Base-by-base conservation (phyloP, 495 filamentous ascomycete species). In the Neurospora tetrasperma region DNA sequence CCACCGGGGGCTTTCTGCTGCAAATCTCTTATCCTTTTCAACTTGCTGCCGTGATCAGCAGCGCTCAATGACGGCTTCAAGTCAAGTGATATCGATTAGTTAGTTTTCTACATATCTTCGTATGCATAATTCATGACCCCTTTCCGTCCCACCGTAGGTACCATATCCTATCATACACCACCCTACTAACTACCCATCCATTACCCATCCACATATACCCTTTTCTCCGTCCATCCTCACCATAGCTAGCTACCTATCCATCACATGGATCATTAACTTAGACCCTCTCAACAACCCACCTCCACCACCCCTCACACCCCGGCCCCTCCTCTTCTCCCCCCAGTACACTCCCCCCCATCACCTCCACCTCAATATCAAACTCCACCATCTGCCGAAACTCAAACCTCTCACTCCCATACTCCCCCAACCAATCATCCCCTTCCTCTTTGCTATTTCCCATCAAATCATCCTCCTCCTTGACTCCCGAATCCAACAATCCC, bases 391-490 rank as follows among this genome's bases (percentile, higher is more conserved):
- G 87, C 75, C 84, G 84, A 77, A 99, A 97, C 70, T 83, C 87
- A 80, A 99, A 99, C 70, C 84, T 84, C 40, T 89, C 91, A 43
- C 90, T 89, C 2, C 90, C 91, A 71, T 90, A 91, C 77, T 92
- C 90, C 4, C 95, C 94, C 40, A 99, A 82, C 86, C 93, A 93
- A 70, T 91, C 92, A 73, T 92, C 90, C 71, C 92, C 93, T 70
- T 91, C 92, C 59, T 90, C 90, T 9, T 23, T 74, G 23, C 23
- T 23, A 1, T 23, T 23, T 23, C 23, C 23, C 23, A 23, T 23
- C 23, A 23, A 23, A 23, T 23, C 23, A 31, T 31, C 27, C 27
- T 89, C 90, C 44, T 81, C 83, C 23, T 86, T 90, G 41, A 91
- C 83, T 0, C 89, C 92, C 71, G 88, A 89, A 83, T 96, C 93